Percentiles rank a stretch among this genome's conserved stretches.
phyloP scores from a whole-genome alignment of 352 stramenopile species.

The Pythium vanterpoolii region DNA sequence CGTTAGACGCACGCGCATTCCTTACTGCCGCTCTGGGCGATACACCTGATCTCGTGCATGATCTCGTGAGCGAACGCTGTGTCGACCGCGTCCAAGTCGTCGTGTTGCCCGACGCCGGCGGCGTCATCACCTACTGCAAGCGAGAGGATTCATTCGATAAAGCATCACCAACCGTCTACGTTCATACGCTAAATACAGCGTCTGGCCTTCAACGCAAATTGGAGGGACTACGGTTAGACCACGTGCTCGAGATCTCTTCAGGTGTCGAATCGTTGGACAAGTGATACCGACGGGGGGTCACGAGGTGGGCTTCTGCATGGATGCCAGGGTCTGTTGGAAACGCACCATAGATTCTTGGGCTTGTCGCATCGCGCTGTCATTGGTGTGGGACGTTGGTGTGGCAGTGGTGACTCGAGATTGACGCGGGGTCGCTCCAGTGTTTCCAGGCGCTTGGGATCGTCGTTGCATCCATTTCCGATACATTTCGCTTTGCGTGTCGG shows the following conservation, averaged over 20 bases:
- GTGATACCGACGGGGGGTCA: not conserved
- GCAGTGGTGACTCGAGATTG: not conserved
- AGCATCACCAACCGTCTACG: constrained; percentile 1
- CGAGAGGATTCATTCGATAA: not conserved
- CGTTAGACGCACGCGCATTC: constrained; percentile 30
- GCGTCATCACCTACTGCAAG: constrained; percentile 73
- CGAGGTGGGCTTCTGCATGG: constrained; percentile 10
- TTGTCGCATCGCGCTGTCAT: constrained; percentile 17
- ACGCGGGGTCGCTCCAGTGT: not conserved
- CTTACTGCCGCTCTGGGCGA: constrained; percentile 23
- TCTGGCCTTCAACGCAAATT: constrained; percentile 58
- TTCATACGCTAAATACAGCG: constrained; percentile 68
- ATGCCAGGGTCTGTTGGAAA: constrained; percentile 36
- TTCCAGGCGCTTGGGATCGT: not conserved
- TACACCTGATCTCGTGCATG: constrained; percentile 25
- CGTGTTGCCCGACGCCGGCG: constrained; percentile 48
- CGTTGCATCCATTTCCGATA: constrained; percentile 12
- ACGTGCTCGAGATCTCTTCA: constrained; percentile 26
- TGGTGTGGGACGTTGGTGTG: constrained; percentile 1
- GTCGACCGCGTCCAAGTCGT: constrained; percentile 51
- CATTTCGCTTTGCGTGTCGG: constrained; percentile 14
- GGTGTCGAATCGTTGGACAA: not conserved
- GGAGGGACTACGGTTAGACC: constrained; percentile 38
- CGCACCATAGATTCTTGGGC: constrained; percentile 46
- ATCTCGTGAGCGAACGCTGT: constrained; percentile 40